phyloP scores from a whole-genome alignment of 148 eudicot genomes.

The Cornus florida region DNA sequence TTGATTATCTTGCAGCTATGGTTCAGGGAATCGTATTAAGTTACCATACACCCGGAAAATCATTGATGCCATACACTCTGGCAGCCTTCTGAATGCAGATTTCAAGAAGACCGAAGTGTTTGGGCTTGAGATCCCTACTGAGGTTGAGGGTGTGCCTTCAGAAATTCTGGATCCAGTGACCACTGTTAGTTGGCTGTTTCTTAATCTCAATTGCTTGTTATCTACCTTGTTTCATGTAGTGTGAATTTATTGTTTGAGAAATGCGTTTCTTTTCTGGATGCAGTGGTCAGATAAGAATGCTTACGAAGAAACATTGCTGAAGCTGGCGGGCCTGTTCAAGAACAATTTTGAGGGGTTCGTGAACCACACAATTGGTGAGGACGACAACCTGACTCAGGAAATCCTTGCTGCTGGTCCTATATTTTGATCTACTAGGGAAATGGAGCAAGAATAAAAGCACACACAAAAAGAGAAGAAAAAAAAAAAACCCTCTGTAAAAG shows the following conservation, averaged over 20 bases:
- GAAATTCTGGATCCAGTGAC: slow-evolving; percentile 78
- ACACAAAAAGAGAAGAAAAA: too few species aligned
- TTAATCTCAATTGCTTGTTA: neutral
- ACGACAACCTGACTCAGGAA: slow-evolving; percentile 53
- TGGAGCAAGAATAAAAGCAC: neutral
- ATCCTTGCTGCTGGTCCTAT: slow-evolving; percentile 74
- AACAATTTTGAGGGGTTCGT: slow-evolving; percentile 66
- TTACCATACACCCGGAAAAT: slow-evolving; percentile 70
- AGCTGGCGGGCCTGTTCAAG: slow-evolving; percentile 66
- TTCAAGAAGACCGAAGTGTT: slow-evolving; percentile 70
- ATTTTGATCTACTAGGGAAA: slow-evolving; percentile 26
- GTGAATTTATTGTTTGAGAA: too few species aligned
- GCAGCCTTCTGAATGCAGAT: slow-evolving; percentile 44
- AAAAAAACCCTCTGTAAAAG: too few species aligned
- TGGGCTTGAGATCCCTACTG: slow-evolving; percentile 76
- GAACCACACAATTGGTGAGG: slow-evolving; percentile 54
- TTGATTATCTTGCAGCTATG: slow-evolving; percentile 46
- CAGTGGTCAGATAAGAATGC: slow-evolving; percentile 74
- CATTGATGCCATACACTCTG: slow-evolving; percentile 76
- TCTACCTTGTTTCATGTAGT: neutral
- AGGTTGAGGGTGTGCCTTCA: slow-evolving; percentile 70
- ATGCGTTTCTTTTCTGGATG: neutral
- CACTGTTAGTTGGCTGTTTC: slow-evolving; percentile 42
- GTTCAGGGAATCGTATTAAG: slow-evolving; percentile 75
- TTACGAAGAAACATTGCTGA: slow-evolving; percentile 51